phyloP scores from a whole-genome alignment of 345 rosid species.

The Murraya koenigii region DNA sequence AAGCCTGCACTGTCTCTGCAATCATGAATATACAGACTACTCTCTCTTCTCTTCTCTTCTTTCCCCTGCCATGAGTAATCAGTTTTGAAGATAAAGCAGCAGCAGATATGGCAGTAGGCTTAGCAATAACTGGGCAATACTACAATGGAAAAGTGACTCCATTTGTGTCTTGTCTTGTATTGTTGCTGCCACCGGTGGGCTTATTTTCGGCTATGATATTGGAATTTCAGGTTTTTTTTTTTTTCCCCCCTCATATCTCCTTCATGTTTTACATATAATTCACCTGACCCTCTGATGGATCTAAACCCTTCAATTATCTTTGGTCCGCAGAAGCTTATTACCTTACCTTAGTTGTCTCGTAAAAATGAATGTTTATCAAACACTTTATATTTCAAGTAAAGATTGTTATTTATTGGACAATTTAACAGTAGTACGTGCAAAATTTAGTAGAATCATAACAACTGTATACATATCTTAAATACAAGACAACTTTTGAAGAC shows the following conservation, averaged over 20 bases:
- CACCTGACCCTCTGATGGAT: too few relatives aligned
- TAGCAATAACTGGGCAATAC: constrained; percentile 27
- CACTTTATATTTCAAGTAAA: too few relatives aligned
- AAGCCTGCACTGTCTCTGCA: not conserved
- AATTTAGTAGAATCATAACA: too few relatives aligned
- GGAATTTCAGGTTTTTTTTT: constrained; percentile 60
- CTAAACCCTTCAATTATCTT: too few relatives aligned
- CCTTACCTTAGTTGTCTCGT: too few relatives aligned
- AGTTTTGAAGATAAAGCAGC: constrained; percentile 3
- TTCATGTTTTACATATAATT: not conserved
- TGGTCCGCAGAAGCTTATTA: too few relatives aligned
- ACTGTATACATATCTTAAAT: too few relatives aligned
- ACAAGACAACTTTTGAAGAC: too few relatives aligned
- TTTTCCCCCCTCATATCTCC: not conserved
- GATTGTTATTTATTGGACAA: too few relatives aligned
- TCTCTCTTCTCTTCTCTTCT: not conserved
- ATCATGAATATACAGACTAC: not conserved
- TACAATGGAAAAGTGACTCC: constrained; percentile 51
- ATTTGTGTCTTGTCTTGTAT: constrained; percentile 69
- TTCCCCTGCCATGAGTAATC: not conserved
- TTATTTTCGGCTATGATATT: constrained; percentile 82
- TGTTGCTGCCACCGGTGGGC: constrained; percentile 91
- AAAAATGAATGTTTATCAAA: too few relatives aligned
- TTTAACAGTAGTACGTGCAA: too few relatives aligned
- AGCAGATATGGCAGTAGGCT: constrained; percentile 44